phyloP scores from a whole-genome alignment of 2,329 filamentous ascomycete species.

The Ambrosiella cleistominuta region DNA sequence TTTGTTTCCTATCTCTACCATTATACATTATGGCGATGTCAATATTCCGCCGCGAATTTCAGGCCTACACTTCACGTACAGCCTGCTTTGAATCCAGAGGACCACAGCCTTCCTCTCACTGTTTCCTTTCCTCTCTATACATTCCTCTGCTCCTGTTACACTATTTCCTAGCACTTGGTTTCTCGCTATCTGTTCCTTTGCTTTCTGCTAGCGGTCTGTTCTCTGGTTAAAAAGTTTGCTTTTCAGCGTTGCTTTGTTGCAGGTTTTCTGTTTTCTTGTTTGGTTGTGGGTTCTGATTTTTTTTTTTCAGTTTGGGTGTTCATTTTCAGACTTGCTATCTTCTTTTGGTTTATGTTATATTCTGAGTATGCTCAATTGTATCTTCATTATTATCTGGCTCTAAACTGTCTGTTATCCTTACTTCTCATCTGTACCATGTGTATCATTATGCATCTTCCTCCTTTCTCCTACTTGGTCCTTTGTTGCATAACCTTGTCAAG shows the following conservation, averaged over 20 bases:
- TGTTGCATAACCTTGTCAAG: neutral
- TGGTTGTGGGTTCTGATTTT: neutral
- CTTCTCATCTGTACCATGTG: neutral
- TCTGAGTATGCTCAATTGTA: conserved; percentile 5
- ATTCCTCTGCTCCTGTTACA: conserved; percentile 1
- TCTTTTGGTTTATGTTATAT: neutral
- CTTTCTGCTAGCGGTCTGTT: conserved; percentile 3
- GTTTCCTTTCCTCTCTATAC: neutral
- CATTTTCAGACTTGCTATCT: neutral
- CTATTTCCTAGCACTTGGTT: neutral
- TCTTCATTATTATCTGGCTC: neutral
- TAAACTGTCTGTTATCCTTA: neutral
- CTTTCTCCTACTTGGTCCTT: neutral
- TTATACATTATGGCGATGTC: neutral
- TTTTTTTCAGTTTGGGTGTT: neutral
- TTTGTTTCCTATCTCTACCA: neutral
- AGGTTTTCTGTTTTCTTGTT: conserved; percentile 7
- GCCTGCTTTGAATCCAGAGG: neutral
- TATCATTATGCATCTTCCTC: neutral
- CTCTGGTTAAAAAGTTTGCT: conserved; percentile 12
- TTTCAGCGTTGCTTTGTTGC: conserved; percentile 10
- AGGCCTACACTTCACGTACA: neutral
- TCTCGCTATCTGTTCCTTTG: neutral
- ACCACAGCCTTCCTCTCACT: neutral
- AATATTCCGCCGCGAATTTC: neutral